A percentile compares a stretch with the other conserved stretches of the same genome.
Evolutionary conservation across 495 filamentous ascomycete species (phyloP).

Genomic region (Penicillium crystallinum): DNA sequence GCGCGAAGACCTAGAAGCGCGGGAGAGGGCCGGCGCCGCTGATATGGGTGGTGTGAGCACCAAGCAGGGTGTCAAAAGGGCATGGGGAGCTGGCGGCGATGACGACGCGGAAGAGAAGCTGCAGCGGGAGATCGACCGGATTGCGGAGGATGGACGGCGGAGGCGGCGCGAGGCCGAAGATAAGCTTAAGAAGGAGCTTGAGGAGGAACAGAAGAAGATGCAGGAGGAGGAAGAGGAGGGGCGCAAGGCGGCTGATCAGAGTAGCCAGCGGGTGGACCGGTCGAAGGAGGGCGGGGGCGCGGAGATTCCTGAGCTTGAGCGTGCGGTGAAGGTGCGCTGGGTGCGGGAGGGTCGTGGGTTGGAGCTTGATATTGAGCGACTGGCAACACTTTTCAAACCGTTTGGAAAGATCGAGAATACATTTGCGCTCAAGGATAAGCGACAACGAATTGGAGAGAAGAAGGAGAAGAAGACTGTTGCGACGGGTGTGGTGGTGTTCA

Average conservation of each 20-base stretch:
- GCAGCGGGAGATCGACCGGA: conserved; percentile 53
- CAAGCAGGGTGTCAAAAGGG: conserved; percentile 41
- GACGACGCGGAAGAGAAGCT: conserved; percentile 53
- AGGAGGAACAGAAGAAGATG: conserved; percentile 43
- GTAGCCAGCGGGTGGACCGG: conserved; percentile 35
- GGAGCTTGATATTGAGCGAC: conserved; percentile 39
- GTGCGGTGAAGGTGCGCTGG: conserved; percentile 58
- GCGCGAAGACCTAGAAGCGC: conserved; percentile 68
- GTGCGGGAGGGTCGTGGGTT: conserved; percentile 41
- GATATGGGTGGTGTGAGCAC: conserved; percentile 10
- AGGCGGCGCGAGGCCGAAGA: conserved; percentile 47
- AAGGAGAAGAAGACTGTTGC: conserved; percentile 51
- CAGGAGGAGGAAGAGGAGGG: conserved; percentile 35
- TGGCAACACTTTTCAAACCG: conserved; percentile 42
- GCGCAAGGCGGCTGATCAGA: conserved; percentile 25
- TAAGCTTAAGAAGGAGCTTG: conserved; percentile 43
- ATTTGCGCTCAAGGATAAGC: conserved; percentile 52
- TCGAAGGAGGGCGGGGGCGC: conserved; percentile 37
- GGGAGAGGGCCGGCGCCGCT: conserved; percentile 46
- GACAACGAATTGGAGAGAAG: conserved; percentile 43
- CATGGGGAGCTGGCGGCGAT: conserved; percentile 40
- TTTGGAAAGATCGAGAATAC: conserved; percentile 55
- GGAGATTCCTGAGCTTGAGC: conserved; percentile 52
- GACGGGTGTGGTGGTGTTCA: conserved; percentile 52
- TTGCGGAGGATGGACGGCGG: conserved; percentile 60